These are phyloP conservation scores for Nyssa sinensis DNA, from an alignment of 148 eudicot species.

Conservation along the genomic window DNA sequence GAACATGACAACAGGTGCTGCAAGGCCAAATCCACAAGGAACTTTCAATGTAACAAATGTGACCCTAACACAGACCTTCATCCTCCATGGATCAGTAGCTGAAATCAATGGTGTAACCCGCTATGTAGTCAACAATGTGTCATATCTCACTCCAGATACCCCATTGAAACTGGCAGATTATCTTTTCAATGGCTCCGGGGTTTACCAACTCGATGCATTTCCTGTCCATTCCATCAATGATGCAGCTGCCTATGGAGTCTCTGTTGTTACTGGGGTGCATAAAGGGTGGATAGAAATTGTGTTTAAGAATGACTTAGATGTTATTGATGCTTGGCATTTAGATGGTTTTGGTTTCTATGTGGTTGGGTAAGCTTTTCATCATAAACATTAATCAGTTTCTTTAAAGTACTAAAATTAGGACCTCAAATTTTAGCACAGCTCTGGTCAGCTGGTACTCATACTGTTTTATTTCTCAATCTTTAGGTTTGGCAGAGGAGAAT, in stretches of 20 bases:
- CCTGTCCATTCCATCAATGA: conserved; percentile 23
- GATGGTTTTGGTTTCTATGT: conserved; percentile 46
- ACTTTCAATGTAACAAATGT: conserved; percentile 34
- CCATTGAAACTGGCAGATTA: conserved; percentile 47
- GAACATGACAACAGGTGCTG: conserved; percentile 48
- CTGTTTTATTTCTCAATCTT: neutral
- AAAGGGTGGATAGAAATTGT: conserved; percentile 43
- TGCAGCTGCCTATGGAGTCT: conserved; percentile 20
- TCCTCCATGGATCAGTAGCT: conserved; percentile 28
- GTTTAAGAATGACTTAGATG: conserved; percentile 27
- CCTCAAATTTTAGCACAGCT: neutral
- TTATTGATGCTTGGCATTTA: conserved; percentile 48
- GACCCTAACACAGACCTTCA: conserved; percentile 32
- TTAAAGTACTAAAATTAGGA: neutral
- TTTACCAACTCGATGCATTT: conserved; percentile 33
- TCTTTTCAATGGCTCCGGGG: conserved; percentile 32
- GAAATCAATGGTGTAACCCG: conserved; percentile 16
- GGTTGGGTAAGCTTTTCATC: conserved; percentile 35
- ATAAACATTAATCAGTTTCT: neutral
- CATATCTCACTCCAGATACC: conserved; percentile 29
- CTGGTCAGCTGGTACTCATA: neutral
- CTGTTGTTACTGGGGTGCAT: conserved; percentile 32
- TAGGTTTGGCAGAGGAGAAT: conserved; percentile 34
- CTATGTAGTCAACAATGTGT: conserved; percentile 32
- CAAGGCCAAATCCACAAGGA: conserved; percentile 54